Conservation (phyloP, 352 stramenopile species). For the Phytophthora colocasiae region DNA sequence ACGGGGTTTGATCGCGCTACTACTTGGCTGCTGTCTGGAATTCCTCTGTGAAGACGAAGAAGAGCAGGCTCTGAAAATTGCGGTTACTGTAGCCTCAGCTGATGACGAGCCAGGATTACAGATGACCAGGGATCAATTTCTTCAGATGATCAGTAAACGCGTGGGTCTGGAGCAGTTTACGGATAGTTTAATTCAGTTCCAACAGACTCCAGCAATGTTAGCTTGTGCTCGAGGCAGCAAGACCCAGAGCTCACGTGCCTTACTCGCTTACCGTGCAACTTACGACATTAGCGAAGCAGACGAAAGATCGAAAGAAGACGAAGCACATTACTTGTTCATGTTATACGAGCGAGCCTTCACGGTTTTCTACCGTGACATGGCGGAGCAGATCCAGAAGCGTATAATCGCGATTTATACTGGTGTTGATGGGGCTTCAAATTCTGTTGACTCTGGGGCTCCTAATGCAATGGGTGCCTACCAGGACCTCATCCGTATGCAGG, state of each 20-base stretch:
- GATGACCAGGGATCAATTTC: slow-evolving; percentile 68
- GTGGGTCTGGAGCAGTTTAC: slow-evolving; percentile 72
- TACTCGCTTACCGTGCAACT: slow-evolving; percentile 46
- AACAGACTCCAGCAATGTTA: slow-evolving; percentile 60
- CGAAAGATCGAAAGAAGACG: slow-evolving; percentile 7
- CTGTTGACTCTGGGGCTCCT: slow-evolving; percentile 14
- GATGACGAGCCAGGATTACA: slow-evolving; percentile 25
- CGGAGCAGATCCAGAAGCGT: slow-evolving; percentile 66
- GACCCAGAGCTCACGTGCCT: slow-evolving; percentile 44
- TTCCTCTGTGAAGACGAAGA: slow-evolving; percentile 50
- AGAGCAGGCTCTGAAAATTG: slow-evolving; percentile 32
- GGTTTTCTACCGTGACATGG: slow-evolving; percentile 51
- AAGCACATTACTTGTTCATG: slow-evolving; percentile 65
- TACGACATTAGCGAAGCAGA: slow-evolving; percentile 38
- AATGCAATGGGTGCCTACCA: slow-evolving; percentile 67
- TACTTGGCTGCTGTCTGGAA: slow-evolving; percentile 69
- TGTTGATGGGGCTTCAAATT: slow-evolving; percentile 24
- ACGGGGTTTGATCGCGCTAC: slow-evolving; percentile 52
- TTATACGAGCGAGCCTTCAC: slow-evolving; percentile 76
- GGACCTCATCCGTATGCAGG: slow-evolving; percentile 84
- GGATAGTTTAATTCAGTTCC: slow-evolving; percentile 71
- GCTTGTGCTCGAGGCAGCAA: slow-evolving; percentile 52
- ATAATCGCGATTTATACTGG: slow-evolving; percentile 73
- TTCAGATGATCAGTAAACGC: slow-evolving; percentile 72
- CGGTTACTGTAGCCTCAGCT: slow-evolving; percentile 13